phyloP scores from a whole-genome alignment of 371 early-diverging fungal genomes.

The Coemansia sp. region DNA sequence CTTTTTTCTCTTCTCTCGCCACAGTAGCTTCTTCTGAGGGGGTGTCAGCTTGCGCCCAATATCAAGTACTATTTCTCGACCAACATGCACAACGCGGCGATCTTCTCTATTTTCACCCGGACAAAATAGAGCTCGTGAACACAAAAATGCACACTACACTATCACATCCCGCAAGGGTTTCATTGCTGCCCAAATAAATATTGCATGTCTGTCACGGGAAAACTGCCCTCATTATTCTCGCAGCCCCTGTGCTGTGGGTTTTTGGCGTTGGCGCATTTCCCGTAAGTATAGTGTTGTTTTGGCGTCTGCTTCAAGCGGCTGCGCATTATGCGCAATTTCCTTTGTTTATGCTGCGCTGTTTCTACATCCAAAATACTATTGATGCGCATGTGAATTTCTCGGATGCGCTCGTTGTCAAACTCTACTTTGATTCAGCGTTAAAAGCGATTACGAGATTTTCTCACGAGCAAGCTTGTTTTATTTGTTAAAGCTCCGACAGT shows the following conservation, averaged over 20 bases:
- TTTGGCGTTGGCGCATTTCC: constrained; percentile 26
- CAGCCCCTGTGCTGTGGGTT: not conserved
- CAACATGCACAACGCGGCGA: not conserved
- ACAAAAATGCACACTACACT: constrained; percentile 10
- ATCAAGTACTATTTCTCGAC: not conserved
- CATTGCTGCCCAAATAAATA: not conserved
- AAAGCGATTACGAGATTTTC: no score
- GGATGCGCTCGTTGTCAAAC: not conserved
- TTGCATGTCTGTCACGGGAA: not conserved
- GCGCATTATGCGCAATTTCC: constrained; percentile 2
- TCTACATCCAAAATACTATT: not conserved
- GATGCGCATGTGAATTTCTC: no score
- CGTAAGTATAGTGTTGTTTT: constrained; percentile 8
- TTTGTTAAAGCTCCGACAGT: no score
- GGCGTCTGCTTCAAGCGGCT: not conserved
- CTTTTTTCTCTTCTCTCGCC: not conserved
- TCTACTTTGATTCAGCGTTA: no score
- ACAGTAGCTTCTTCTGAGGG: not conserved
- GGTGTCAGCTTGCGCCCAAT: not conserved
- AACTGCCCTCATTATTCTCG: not conserved
- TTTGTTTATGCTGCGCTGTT: not conserved
- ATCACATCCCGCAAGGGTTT: constrained; percentile 15
- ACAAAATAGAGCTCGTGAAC: not conserved
- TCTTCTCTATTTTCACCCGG: not conserved
- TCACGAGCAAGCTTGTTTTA: no score